Evolutionary conservation across 1,284 basidiomycete genomes (phyloP), one percentile per base, ranked within the genome.

Genomic region (Tylopilus microsporus): DNA sequence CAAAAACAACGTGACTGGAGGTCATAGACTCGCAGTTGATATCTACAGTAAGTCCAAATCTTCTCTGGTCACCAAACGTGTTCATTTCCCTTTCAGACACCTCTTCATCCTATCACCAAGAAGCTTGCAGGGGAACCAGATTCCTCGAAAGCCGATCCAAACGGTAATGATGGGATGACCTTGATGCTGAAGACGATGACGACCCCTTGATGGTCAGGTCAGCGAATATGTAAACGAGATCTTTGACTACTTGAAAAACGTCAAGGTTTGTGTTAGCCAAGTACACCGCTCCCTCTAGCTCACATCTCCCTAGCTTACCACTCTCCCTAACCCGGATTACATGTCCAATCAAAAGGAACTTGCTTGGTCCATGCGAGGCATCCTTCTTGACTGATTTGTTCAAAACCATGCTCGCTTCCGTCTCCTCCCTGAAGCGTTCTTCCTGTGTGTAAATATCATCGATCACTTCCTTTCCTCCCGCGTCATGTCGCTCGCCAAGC

Each of bases 361-460:
- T 39, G 87, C 89, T 5, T 97, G 94, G 94, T 86, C 86, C 59
- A 95, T 96, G 92, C 92, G 94, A 25, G 91, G 91, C 18, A 92
- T 98, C 64, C 84, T 99, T 41, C 89, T 91, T 62, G 96, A 99
- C 79, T 99, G 96, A 96, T 82, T 99, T 60, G 89, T 99, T 65
- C 94, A 98, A 76, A 90, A 98, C 25, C 96, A 99, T 74, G 82
- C 86, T 65, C 92, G 94, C 67, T 98, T 98, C 81, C 89, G 89
- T 59, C 83, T 99, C 19, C 82, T 97, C 10, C 94, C 95, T 10
- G 96, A 99, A 77, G 98, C 96, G 0, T 85, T 99, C 53, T 98
- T 96, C 79, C 85, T 99, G 25, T 25, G 25, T 25, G 25, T 25
- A 25, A 25, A 25, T 25, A 25, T 25, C 25, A 25, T 25, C 25